phyloP scores from a whole-genome alignment of 768 basidiomycete species.

The Amanita muscaria region DNA sequence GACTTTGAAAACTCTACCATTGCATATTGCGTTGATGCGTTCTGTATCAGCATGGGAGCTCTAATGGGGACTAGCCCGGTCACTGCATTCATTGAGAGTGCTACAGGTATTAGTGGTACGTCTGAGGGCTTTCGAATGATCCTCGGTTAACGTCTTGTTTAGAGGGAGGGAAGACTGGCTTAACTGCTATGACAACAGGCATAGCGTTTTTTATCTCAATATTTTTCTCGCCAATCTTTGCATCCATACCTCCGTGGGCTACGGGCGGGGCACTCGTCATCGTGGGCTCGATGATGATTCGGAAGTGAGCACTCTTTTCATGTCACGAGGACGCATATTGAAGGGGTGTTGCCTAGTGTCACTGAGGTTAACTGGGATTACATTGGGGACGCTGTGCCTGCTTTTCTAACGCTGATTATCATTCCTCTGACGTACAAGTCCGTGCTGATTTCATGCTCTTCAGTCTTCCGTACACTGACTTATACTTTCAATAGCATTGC shows the following conservation, averaged over 20 bases:
- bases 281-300: conserved; percentile 84
- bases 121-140: neutral
- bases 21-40: conserved; percentile 79
- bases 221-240: conserved; percentile 86
- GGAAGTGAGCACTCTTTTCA: conserved; percentile 43
- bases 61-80: conserved; percentile 76
- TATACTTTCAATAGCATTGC: conserved; percentile 61
- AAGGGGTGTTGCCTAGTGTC: too few species aligned
- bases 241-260: conserved; percentile 80
- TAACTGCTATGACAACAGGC: conserved; percentile 67
- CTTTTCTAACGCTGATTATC: conserved; percentile 73
- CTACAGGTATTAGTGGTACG: conserved; percentile 68
- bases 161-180: conserved; percentile 86
- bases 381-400: conserved; percentile 79
- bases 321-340: too few species aligned
- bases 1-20: conserved; percentile 81
- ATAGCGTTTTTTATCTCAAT: conserved; percentile 75
- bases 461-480: conserved; percentile 3
- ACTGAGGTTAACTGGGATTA: conserved; percentile 88
- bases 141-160: neutral
- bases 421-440: conserved; percentile 77
- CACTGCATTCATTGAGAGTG: conserved; percentile 76
- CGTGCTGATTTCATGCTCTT: conserved; percentile 13
- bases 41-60: conserved; percentile 74
- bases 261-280: conserved; percentile 81